Evolutionary conservation across 176 grass and related monocot genomes (phyloP).

Genomic region (Hsuehochloa calcarea): DNA sequence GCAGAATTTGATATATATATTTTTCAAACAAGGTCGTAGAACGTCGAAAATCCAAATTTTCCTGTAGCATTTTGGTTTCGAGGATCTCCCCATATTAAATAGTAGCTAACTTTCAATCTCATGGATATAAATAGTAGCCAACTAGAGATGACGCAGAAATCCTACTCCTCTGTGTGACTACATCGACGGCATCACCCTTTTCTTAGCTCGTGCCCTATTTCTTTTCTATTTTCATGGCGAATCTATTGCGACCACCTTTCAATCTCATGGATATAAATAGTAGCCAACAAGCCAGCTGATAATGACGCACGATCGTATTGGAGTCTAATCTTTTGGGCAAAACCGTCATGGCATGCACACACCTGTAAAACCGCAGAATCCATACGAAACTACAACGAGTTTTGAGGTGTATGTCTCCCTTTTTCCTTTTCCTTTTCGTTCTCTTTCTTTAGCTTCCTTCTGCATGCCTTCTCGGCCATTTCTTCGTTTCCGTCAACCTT

Average conservation of each 20-base stretch:
- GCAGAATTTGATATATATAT: too few relatives aligned
- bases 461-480: neutral
- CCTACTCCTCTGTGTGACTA: neutral
- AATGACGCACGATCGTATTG: neutral
- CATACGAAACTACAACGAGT: neutral
- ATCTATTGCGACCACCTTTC: neutral
- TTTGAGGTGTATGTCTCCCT: too few relatives aligned
- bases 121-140: too few relatives aligned
- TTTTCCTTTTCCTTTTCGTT: too few relatives aligned
- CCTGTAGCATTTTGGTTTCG: too few relatives aligned
- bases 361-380: neutral
- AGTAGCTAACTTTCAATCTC: too few relatives aligned
- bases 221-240: conserved; percentile 13
- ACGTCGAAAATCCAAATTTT: too few relatives aligned
- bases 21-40: too few relatives aligned
- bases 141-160: too few relatives aligned
- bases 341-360: neutral
- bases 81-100: too few relatives aligned
- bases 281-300: neutral
- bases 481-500: conserved; percentile 22
- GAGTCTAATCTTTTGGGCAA: neutral
- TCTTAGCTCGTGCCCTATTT: neutral
- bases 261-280: conserved; percentile 15
- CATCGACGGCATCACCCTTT: neutral
- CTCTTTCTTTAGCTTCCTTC: neutral